phyloP scores from a whole-genome alignment of 805 yeast species.

The Yarrowia divulgata region DNA sequence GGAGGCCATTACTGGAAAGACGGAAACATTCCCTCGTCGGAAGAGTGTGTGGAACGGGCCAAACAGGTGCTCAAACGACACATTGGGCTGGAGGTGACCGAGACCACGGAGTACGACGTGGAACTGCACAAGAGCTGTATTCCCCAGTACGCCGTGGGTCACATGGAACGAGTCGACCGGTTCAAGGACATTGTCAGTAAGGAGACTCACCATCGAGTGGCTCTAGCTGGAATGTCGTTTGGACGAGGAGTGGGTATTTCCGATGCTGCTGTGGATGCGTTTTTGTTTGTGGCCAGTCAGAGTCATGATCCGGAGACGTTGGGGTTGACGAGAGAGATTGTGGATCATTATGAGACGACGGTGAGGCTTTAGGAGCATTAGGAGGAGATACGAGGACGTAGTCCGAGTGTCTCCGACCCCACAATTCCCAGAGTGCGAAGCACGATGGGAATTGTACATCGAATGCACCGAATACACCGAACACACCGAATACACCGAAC shows the following conservation, averaged over 20 bases:
- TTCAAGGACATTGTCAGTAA: slow-evolving; percentile 51
- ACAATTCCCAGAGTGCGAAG: not conserved
- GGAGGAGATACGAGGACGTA: slow-evolving; percentile 5
- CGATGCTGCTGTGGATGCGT: slow-evolving; percentile 74
- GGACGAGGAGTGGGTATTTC: slow-evolving; percentile 89
- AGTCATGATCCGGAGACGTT: slow-evolving; percentile 48
- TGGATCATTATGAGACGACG: slow-evolving; percentile 45
- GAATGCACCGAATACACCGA: too few relatives aligned
- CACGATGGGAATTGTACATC: not conserved
- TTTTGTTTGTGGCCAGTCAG: slow-evolving; percentile 61
- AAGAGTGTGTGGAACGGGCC: slow-evolving; percentile 49
- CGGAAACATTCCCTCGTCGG: slow-evolving; percentile 46
- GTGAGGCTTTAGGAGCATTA: slow-evolving; percentile 44
- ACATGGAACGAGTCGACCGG: slow-evolving; percentile 54
- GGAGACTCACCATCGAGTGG: slow-evolving; percentile 55
- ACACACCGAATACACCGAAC: too few relatives aligned
- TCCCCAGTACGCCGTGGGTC: slow-evolving; percentile 83
- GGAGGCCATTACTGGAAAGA: slow-evolving; percentile 74
- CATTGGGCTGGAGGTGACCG: slow-evolving; percentile 51
- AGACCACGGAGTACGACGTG: slow-evolving; percentile 50
- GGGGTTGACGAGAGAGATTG: slow-evolving; percentile 47
- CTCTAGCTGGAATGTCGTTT: slow-evolving; percentile 80
- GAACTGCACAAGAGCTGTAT: slow-evolving; percentile 65
- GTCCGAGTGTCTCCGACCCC: not conserved
- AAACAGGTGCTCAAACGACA: slow-evolving; percentile 54